Conservation (phyloP, 257 asterid species). For the Jaltomata sinuosa region DNA sequence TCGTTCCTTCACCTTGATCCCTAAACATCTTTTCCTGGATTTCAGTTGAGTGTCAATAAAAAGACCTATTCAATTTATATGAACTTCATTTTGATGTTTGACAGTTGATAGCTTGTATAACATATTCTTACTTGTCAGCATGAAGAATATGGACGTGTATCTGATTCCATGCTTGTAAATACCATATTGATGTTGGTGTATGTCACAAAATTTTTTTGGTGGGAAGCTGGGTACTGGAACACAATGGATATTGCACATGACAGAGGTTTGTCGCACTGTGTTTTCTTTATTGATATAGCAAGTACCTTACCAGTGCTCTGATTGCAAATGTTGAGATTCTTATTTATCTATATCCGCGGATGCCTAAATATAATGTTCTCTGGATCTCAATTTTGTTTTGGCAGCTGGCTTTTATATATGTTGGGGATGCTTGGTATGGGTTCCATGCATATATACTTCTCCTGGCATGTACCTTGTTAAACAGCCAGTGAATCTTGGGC, state of each 20-base stretch:
- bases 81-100: not conserved
- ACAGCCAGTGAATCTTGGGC: constrained; percentile 80
- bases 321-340: not conserved
- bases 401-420: constrained; percentile 98
- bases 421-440: constrained; percentile 99
- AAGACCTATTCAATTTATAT: not conserved
- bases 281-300: not conserved
- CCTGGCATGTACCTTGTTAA: constrained; percentile 99
- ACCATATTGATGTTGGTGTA: constrained; percentile 77
- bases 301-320: not conserved
- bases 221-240: constrained; percentile 99
- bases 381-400: constrained; percentile 8
- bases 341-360: not conserved
- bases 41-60: not conserved
- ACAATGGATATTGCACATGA: constrained; percentile 99
- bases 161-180: constrained; percentile 92
- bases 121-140: constrained; percentile 36
- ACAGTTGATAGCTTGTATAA: not conserved
- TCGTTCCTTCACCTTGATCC: not conserved
- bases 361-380: constrained; percentile 1
- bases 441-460: constrained; percentile 87
- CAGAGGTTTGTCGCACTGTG: constrained; percentile 49
- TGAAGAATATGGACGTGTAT: constrained; percentile 62
- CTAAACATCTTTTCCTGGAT: not conserved
- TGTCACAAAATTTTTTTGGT: constrained; percentile 93